These are phyloP conservation scores for Telopea speciosissima DNA, from an alignment of 177 flowering plant species.

Conservation along the genomic window DNA sequence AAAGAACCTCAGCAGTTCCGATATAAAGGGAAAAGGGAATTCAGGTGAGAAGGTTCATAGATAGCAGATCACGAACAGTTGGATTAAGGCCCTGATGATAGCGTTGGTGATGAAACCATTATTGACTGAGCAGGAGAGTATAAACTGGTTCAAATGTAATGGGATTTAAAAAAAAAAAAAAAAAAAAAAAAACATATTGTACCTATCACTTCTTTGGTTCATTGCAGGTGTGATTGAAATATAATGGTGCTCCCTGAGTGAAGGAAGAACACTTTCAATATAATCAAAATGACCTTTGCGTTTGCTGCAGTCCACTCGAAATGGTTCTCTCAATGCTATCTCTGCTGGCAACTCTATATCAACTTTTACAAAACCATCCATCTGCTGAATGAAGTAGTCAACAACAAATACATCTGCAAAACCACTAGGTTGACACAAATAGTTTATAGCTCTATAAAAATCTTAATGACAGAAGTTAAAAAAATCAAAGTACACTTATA, in stretches of 20 bases:
- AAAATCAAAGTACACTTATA: too few species aligned
- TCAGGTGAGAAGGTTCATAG: too few species aligned
- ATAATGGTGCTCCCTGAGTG: conserved; percentile 60
- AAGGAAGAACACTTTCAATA: conserved; percentile 81
- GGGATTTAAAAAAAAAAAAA: background rate
- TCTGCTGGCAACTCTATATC: conserved; percentile 68
- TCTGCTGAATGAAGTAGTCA: conserved; percentile 72
- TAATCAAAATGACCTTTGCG: conserved; percentile 96
- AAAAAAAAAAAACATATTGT: conserved; percentile 3
- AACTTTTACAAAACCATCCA: conserved; percentile 62
- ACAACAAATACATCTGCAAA: conserved; percentile 99
- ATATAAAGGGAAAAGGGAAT: too few species aligned
- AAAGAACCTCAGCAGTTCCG: too few species aligned
- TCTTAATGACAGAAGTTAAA: too few species aligned
- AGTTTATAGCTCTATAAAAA: conserved; percentile 7
- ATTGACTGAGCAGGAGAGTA: background rate
- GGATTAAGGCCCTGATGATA: too few species aligned
- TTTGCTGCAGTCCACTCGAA: conserved; percentile 82
- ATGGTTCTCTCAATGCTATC: conserved; percentile 62
- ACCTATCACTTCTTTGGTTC: conserved; percentile 98
- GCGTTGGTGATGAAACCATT: too few species aligned
- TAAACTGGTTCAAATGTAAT: background rate
- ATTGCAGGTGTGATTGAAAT: conserved; percentile 92
- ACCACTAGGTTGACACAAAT: conserved; percentile 50
- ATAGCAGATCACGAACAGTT: too few species aligned